Base-by-base conservation (phyloP, 768 basidiomycete genomes). In the Rhodosporidiobolus sp. region DNA sequence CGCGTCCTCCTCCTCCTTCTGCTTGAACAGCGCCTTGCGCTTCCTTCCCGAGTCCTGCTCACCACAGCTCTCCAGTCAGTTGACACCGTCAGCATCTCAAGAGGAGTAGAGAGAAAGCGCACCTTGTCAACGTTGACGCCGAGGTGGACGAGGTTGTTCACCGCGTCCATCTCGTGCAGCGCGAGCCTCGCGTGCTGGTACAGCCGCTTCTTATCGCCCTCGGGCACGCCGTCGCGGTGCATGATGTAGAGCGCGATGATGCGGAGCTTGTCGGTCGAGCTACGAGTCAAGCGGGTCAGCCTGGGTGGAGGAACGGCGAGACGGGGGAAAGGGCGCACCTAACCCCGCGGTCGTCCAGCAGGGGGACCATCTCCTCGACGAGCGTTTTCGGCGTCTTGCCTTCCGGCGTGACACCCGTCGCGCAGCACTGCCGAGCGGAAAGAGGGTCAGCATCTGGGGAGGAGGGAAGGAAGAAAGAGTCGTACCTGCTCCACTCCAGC, bases 291-390 rank as follows among this genome's bases (percentile, higher is more conserved):
- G 5, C 24, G 70, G 43, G 32, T 67, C 46, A 49, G 48, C 61
- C 30, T 45, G n/a, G n/a, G 32, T 17, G 24, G 53, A 62, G 6
- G 35, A 8, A 35, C 26, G n/a, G 16, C 26, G 20, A 46, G 60
- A 24, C 5, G 28, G n/a, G 26, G 12, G 43, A 32, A n/a, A 28
- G 12, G 14, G 24, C 63, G 79, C 81, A 93, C 94, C 88, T 85
- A 67, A 97, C 87, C 26, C 90, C 88, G 64, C 88, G 86, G 79
- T 90, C 89, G 78, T 94, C 95, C 34, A 99, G 85, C 43, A 99
- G 82, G 0, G 96, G 95, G 0, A 99, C 94, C 96, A 99, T 98
- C 80, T 99, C 94, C 80, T 98, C 96, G 3, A 99, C 94, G 6
- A 99, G 83, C 0, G 86, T 87, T 80, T 96, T 97, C 3, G 96